Base-by-base conservation (phyloP, 2,329 filamentous ascomycete genomes). In the Xylariomycetidae sp. region DNA sequence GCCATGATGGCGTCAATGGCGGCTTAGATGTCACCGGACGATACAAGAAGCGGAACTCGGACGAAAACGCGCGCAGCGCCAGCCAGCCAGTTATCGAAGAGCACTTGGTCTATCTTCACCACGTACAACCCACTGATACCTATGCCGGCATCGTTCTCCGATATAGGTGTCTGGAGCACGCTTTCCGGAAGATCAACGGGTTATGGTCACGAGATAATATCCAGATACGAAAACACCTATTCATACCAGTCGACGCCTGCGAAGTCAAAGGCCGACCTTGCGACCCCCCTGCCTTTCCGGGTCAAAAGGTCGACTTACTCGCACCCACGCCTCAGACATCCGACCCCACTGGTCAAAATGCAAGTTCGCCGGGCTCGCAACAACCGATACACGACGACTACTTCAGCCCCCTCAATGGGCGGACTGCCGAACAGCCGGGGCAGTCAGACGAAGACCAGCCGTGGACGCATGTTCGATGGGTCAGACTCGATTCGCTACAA, bases 171-270 rank as follows among this genome's bases (percentile, higher is more conserved):
- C 77, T 85, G 42, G 79, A 88, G 35, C 82, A 89, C 29, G 74
- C 83, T 2, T 80, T 98, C 45, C 75, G 86, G 38, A 92, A 85
- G 56, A 80, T 87, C 24, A 98, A 98, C 56, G 79, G 92, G 9
- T 79, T 98, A 52, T 98, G 92, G 92, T 86, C 88, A 6, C 86
- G 88, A 43, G 92, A 96, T 54, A 87, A 79, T 42, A 82, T 96
- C 22, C 90, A 95, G 56, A 77, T 80, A 29, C 79, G 89, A 38
- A 85, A 85, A 50, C 81, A 77, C 43, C 72, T 98, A 12, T 72
- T 89, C 7, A 65, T 98, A 32, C 92, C 92, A 0, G 86, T 96
- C 4, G 89, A 95, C 57, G 83, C 86, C 25, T 96, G 90, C 57
- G 80, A 83, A 25, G 70, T 89, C 25, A 92, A 88, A 53, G 88